Conservation (phyloP, 1,139 yeast genomes). For the Pichia sp. region DNA sequence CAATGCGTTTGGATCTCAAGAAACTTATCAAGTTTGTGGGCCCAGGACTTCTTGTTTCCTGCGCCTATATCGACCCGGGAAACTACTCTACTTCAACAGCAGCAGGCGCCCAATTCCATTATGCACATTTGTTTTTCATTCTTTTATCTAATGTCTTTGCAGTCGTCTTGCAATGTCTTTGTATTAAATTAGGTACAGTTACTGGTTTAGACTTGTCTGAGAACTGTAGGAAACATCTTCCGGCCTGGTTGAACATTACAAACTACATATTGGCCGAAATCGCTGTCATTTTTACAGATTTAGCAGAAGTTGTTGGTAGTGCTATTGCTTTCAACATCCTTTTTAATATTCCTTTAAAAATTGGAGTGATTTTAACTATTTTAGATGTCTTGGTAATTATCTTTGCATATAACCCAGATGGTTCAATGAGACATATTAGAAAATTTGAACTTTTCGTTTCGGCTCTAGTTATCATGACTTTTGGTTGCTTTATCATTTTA, state of each 20-base stretch:
- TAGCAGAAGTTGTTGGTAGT: slow-evolving; percentile 79
- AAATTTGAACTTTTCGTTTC: slow-evolving; percentile 64
- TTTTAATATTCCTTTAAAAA: slow-evolving; percentile 57
- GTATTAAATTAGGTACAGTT: slow-evolving; percentile 71
- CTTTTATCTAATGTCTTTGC: slow-evolving; percentile 66
- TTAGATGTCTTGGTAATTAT: slow-evolving; percentile 66
- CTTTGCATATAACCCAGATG: slow-evolving; percentile 64
- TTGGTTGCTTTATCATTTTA: slow-evolving; percentile 58
- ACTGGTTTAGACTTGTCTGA: slow-evolving; percentile 76
- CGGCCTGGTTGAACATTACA: slow-evolving; percentile 48
- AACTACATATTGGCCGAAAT: slow-evolving; percentile 63
- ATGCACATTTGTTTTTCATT: slow-evolving; percentile 56
- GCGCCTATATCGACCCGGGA: slow-evolving; percentile 80
- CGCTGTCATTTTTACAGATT: slow-evolving; percentile 74
- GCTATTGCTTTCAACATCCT: slow-evolving; percentile 69
- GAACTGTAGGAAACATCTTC: slow-evolving; percentile 62
- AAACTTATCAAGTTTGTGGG: slow-evolving; percentile 65
- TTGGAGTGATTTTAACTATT: slow-evolving; percentile 64
- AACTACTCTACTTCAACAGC: slow-evolving; percentile 76
- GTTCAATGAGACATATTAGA: slow-evolving; percentile 59
- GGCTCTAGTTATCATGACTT: slow-evolving; percentile 55
- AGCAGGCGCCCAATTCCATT: slow-evolving; percentile 68
- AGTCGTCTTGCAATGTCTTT: slow-evolving; percentile 61
- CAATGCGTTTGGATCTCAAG: slow-evolving; percentile 12
- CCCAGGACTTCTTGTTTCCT: slow-evolving; percentile 72